Evolutionary conservation across 73 alveolate genomes (phyloP).

Genomic region (Stentor roeselii): DNA sequence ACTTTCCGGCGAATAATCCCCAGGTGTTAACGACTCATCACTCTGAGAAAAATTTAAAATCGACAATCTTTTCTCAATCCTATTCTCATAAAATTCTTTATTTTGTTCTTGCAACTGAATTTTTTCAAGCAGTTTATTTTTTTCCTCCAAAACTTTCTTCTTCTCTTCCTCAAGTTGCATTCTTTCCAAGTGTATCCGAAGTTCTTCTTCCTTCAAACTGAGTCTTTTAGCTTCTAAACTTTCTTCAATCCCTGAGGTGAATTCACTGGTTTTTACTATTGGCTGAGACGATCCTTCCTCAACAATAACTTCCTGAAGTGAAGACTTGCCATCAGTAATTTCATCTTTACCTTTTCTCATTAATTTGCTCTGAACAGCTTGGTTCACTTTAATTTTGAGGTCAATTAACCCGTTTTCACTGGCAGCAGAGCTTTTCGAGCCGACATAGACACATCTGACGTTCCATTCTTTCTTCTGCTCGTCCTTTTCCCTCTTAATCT

Average conservation of each 20-base stretch:
- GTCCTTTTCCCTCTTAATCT: neutral
- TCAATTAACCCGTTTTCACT: neutral
- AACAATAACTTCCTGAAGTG: neutral
- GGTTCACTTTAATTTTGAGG: neutral
- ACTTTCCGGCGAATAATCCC: neutral
- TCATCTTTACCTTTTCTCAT: neutral
- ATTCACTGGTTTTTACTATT: neutral
- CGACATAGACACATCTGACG: no score
- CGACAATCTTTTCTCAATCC: neutral
- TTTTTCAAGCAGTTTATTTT: neutral
- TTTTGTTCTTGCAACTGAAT: neutral
- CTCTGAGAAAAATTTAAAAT: no score
- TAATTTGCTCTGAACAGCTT: neutral
- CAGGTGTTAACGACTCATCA: neutral
- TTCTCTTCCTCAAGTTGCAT: neutral
- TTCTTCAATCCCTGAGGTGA: neutral
- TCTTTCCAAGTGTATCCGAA: neutral
- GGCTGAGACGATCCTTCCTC: neutral
- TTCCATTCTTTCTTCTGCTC: neutral
- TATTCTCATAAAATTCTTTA: neutral
- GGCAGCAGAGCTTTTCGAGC: neutral
- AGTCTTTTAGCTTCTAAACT: neutral
- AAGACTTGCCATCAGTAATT: neutral
- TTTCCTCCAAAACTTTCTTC: neutral
- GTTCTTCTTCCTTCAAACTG: neutral